Evolutionary conservation across 768 basidiomycete species (phyloP).

Genomic region (Mycena pura): DNA sequence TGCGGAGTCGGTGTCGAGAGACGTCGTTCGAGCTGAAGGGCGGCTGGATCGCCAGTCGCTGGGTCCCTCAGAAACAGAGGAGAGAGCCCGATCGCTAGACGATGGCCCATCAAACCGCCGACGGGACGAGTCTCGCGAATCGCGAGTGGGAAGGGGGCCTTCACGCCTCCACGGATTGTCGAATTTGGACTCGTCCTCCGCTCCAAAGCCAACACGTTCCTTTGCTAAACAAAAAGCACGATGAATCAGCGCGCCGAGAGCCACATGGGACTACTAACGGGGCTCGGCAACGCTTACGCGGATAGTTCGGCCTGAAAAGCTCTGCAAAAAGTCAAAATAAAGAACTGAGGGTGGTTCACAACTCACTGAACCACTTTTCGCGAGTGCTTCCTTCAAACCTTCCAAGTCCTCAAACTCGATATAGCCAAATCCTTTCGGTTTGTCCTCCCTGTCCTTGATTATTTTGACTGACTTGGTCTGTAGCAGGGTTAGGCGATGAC

Average conservation of each 20-base stretch:
- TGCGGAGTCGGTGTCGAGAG: slow-evolving; percentile 55
- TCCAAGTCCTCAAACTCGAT: slow-evolving; percentile 92
- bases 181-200: slow-evolving; percentile 82
- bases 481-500: neutral
- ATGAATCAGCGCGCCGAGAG: slow-evolving; percentile 17
- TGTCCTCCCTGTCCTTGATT: slow-evolving; percentile 91
- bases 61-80: slow-evolving; percentile 63
- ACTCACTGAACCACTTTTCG: slow-evolving; percentile 73
- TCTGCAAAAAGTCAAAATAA: slow-evolving; percentile 43
- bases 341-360: neutral
- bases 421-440: slow-evolving; percentile 98
- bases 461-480: slow-evolving; percentile 89
- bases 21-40: slow-evolving; percentile 42
- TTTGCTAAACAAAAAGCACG: slow-evolving; percentile 60
- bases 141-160: slow-evolving; percentile 75
- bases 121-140: slow-evolving; percentile 68
- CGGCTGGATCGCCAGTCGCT: slow-evolving; percentile 78
- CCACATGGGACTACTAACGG: slow-evolving; percentile 64
- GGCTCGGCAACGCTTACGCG: slow-evolving; percentile 96
- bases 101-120: slow-evolving; percentile 69
- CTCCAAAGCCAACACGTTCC: slow-evolving; percentile 68
- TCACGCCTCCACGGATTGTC: slow-evolving; percentile 87
- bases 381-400: slow-evolving; percentile 82
- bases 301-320: slow-evolving; percentile 78
- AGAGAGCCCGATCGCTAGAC: slow-evolving; percentile 44